phyloP scores from a whole-genome alignment of 1,284 basidiomycete species.

The Salmacisia buchloeana region DNA sequence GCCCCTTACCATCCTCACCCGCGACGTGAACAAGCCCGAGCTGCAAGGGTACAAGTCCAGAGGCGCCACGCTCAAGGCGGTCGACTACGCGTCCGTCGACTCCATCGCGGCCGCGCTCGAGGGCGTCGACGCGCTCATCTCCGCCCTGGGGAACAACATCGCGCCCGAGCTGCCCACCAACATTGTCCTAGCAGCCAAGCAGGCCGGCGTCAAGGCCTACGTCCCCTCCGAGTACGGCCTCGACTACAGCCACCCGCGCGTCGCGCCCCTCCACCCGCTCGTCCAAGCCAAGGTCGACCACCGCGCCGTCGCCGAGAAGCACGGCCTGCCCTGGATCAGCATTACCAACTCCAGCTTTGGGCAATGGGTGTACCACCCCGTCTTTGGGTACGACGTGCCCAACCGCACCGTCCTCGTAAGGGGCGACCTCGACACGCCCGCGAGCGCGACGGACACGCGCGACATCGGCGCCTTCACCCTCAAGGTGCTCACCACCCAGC shows the following conservation, averaged over 20 bases:
- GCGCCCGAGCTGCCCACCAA: constrained; percentile 41
- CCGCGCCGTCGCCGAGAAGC: background rate
- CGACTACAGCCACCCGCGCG: background rate
- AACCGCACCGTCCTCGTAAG: background rate
- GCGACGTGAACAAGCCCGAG: constrained; percentile 13
- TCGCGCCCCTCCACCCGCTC: background rate
- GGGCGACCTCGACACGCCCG: background rate
- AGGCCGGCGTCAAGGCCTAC: constrained; percentile 52
- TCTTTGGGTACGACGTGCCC: background rate
- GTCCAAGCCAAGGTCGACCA: background rate
- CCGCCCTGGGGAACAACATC: constrained; percentile 27
- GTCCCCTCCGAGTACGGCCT: constrained; percentile 48
- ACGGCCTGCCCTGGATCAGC: background rate
- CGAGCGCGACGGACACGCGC: background rate
- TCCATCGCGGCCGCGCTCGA: constrained; percentile 44
- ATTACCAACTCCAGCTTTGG: background rate
- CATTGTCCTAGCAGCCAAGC: constrained; percentile 49
- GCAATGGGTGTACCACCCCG: background rate
- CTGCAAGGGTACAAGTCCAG: constrained; percentile 6
- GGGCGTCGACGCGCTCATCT: constrained; percentile 51
- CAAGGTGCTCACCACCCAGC: background rate
- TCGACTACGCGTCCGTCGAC: constrained; percentile 49
- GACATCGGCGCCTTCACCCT: background rate
- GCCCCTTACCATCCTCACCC: constrained; percentile 19
- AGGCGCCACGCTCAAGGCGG: constrained; percentile 19